Evolutionary conservation across 202 grass and related monocot species (phyloP).

Genomic region (Panicum virgatum): DNA sequence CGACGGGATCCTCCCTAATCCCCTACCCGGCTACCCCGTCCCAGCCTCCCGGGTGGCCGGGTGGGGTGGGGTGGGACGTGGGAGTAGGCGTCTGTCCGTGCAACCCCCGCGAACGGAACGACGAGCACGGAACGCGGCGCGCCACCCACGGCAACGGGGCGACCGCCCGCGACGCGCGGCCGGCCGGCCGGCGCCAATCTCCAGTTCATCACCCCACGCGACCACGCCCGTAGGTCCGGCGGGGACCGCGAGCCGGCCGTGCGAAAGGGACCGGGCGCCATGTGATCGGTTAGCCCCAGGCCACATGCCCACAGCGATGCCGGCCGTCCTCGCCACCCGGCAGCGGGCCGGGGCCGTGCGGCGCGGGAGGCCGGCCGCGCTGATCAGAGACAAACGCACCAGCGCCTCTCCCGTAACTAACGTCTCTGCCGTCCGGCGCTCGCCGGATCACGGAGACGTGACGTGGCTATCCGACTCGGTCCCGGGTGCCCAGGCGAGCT

Average conservation of each 20-base stretch:
- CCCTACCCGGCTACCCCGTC: not conserved
- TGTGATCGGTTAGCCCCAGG: not conserved
- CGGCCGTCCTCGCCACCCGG: slow-evolving; percentile 13
- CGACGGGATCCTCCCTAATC: not conserved
- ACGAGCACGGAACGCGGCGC: too few relatives aligned
- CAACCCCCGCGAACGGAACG: not conserved
- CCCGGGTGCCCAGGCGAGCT: not conserved
- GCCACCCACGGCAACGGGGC: not conserved
- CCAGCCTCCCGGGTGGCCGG: not conserved
- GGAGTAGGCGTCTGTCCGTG: too few relatives aligned
- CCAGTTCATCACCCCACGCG: too few relatives aligned
- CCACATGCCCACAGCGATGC: not conserved
- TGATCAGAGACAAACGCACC: not conserved
- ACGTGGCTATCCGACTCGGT: not conserved
- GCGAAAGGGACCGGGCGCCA: not conserved
- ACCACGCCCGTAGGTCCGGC: not conserved
- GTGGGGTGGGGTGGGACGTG: too few relatives aligned
- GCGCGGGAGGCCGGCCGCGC: not conserved
- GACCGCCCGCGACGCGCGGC: not conserved
- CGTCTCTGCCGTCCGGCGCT: not conserved
- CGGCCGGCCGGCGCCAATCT: not conserved
- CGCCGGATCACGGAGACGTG: not conserved
- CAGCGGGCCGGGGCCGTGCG: not conserved
- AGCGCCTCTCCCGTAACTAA: not conserved
- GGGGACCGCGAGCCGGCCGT: slow-evolving; percentile 18